Base-by-base conservation (phyloP, 164 flowering plant species). In the Magnolia sinica region DNA sequence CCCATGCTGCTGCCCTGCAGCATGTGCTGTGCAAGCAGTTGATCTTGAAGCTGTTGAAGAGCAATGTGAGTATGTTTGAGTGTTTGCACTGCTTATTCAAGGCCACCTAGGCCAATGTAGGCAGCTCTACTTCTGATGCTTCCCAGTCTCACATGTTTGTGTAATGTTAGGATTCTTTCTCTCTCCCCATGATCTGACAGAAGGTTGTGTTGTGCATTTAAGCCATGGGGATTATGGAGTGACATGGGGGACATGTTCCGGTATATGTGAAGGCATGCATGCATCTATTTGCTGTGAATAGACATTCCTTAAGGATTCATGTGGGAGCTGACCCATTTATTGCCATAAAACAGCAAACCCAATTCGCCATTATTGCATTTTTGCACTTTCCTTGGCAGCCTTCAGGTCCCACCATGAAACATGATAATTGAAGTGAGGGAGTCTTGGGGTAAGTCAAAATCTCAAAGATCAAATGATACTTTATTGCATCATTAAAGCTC, bases 1-100 rank as follows among this genome's bases (percentile, higher is more conserved):
- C 95, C 98, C 1, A 89, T 93, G 98, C 73, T 93, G 84, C 86
- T 93, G 92, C 79, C 90, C 0, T 95, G 98, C 73, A 93, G 96
- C 98, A 93, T 66, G 94, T 89, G 10, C 88, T 95, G 8, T 92
- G 96, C 86, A 89, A 85, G 87, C 91, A 88, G 70, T 92, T 98
- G 1, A 92, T 95, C 27, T 72, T 78, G 79, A 95, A 89, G 82
- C 81, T 95, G 81, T 92, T 98, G 1, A 91, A 90, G 78, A 88
- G 84, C 78, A 81, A 83, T 85, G 83, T 89, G 0, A 84, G 85
- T 64, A 22, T 85, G 18, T 95, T 95, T 82, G 93, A 93, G 88
- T 95, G 98, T 71, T 95, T 97, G 0, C 91, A 90, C 70, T 95
- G 98, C 75, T 97, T 96, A 1, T 8, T 72, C 13, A 91, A 88